Evolutionary conservation across 208 protist genomes (phyloP), one percentile per base, ranked within the genome.

Genomic region (Leishmania tarentolae): DNA sequence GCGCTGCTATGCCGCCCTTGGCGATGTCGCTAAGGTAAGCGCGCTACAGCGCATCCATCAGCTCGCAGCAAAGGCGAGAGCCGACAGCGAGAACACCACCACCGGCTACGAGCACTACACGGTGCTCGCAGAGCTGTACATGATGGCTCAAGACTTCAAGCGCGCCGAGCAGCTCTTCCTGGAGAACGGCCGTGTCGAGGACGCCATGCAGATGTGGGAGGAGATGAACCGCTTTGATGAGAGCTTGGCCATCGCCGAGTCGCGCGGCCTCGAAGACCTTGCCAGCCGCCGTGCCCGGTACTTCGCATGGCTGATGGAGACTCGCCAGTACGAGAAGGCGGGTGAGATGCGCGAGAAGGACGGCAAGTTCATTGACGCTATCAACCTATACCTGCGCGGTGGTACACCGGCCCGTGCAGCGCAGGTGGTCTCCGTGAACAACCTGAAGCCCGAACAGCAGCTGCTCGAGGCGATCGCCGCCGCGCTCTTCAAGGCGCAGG

Each of bases 171-270:
- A 93, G 83, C 80, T 99, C n/a, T 98, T 97, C 78, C 84, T 99
- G 28, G 97, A 99, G 86, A 93, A 99, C 82, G 97, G 94, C 79
- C 91, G 97, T 57, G 89, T 97, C 17, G 94, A 98, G 69, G 93
- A 98, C 24, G 97, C 97, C 24, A 99, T 99, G 75, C 82, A 88
- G 35, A 99, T 99, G 98, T 99, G 98, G 92, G 94, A 99, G 83
- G 92, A 98, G 83, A 93, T 99, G 88, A 95, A 98, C 80, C 87
- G 93, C 66, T 99, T 97, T 83, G 97, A 99, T 75, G 96, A 98
- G 79, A 95, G 92, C 80, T 92, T 99, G 31, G 86, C 89, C 35
- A 90, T 99, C 61, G 97, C 97, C 0, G 95, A 98, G 83, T 47
- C 87, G 50, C 89, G 90, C 81, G 87, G 92, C 40, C 91, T 98